A percentile compares a stretch with the other conserved stretches of the same genome.
phyloP scores from a whole-genome alignment of 192 early-diverging fungal species.

The Coemansia sp. region DNA sequence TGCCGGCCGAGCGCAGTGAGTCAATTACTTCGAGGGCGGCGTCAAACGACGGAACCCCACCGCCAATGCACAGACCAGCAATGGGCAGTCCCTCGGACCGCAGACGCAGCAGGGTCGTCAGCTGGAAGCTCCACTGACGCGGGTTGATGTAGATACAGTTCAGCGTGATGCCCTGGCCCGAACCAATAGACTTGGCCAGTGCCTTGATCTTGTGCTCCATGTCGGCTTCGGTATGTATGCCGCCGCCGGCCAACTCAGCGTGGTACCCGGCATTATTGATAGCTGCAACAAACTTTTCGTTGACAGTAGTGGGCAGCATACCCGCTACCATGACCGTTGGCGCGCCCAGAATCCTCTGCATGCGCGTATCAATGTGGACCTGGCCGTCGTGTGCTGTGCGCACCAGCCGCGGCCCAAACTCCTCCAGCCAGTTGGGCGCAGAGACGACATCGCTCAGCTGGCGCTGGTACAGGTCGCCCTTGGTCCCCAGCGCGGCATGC shows the following conservation, averaged over 20 bases:
- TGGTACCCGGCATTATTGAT: constrained; percentile 87
- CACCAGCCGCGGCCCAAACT: constrained; percentile 80
- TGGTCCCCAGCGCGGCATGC: constrained; percentile 60
- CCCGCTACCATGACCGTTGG: constrained; percentile 93
- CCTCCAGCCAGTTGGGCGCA: constrained; percentile 73
- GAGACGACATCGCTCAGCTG: background rate
- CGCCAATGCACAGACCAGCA: constrained; percentile 85
- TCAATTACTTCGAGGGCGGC: constrained; percentile 73
- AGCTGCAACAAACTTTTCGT: constrained; percentile 74
- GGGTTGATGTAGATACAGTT: constrained; percentile 90
- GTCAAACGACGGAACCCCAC: constrained; percentile 84
- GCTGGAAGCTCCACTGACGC: constrained; percentile 77
- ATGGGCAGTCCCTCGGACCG: constrained; percentile 82
- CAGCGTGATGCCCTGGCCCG: constrained; percentile 87
- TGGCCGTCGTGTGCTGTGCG: constrained; percentile 49
- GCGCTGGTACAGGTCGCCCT: constrained; percentile 63
- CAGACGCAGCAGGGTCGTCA: constrained; percentile 70
- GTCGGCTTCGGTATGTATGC: constrained; percentile 69
- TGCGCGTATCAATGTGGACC: constrained; percentile 79
- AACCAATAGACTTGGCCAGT: constrained; percentile 63
- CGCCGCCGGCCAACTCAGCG: constrained; percentile 84
- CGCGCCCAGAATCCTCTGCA: constrained; percentile 76
- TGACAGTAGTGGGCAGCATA: constrained; percentile 86
- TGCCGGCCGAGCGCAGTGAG: constrained; percentile 66
- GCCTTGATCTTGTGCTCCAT: constrained; percentile 66